A percentile compares a stretch with the other conserved stretches of the same genome.
Conservation (phyloP, 1,284 basidiomycete species). For the Tilletia walkeri region DNA sequence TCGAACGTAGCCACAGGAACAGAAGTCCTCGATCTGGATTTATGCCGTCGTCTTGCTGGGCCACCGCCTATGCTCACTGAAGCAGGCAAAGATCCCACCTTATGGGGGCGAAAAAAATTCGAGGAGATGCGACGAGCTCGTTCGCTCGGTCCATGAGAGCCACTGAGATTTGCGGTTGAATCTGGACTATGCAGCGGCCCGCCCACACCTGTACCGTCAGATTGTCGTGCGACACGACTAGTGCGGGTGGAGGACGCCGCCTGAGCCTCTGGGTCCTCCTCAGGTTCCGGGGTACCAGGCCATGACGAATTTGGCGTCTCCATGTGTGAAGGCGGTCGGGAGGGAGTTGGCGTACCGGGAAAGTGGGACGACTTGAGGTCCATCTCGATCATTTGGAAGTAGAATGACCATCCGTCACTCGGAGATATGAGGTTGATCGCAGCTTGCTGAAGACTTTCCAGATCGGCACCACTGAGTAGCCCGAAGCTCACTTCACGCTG, state of each 20-base stretch:
- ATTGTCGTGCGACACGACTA: conserved; percentile 16
- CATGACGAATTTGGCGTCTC: conserved; percentile 17
- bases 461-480: conserved; percentile 66
- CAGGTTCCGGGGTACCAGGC: conserved; percentile 26
- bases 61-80: conserved; percentile 19
- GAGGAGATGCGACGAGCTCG: not conserved
- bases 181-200: too few species aligned
- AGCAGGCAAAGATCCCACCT: not conserved
- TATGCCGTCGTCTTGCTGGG: conserved; percentile 25
- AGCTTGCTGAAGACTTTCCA: conserved; percentile 61
- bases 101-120: not conserved
- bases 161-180: too few species aligned
- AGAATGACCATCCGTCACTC: conserved; percentile 67
- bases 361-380: conserved; percentile 37
- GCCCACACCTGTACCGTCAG: too few species aligned
- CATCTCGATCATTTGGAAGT: conserved; percentile 54
- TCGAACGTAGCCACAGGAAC: conserved; percentile 49
- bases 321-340: conserved; percentile 9
- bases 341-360: conserved; percentile 24
- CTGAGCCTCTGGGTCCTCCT: conserved; percentile 22
- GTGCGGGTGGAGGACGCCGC: conserved; percentile 28
- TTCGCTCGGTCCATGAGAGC: too few species aligned
- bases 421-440: conserved; percentile 57
- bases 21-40: not conserved
- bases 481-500: conserved; percentile 67